Conservation (phyloP, 345 rosid species). For the Pugionium dolabratum region DNA sequence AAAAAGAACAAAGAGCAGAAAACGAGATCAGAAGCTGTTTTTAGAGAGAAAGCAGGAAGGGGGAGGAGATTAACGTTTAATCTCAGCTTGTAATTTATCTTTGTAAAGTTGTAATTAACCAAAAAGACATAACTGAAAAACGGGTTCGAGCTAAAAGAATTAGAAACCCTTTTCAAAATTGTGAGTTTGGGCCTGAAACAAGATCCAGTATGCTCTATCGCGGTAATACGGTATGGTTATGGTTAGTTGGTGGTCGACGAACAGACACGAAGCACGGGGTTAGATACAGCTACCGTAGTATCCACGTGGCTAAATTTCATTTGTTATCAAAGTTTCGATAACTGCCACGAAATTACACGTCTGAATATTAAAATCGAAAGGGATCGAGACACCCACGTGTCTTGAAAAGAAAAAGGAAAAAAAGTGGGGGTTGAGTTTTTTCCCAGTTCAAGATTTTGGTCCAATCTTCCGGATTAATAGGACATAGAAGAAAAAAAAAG, state of each 20-base stretch:
- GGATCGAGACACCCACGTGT: conserved; percentile 16
- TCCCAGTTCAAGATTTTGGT: background rate
- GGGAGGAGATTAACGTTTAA: too few relatives aligned
- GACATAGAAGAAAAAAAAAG: conserved; percentile 17
- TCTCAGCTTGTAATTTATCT: too few relatives aligned
- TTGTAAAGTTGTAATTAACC: too few relatives aligned
- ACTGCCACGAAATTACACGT: conserved; percentile 1
- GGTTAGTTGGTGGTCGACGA: conserved; percentile 8
- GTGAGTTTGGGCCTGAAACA: conserved; percentile 1
- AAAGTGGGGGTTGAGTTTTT: background rate
- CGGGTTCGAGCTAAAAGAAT: background rate
- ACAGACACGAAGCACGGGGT: background rate
- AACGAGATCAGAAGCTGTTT: too few relatives aligned
- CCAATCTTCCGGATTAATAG: conserved; percentile 17
- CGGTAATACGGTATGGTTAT: background rate
- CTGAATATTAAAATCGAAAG: background rate
- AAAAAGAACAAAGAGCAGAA: too few relatives aligned
- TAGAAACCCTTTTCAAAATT: background rate
- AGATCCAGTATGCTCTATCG: conserved; percentile 4
- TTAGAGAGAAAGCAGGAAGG: too few relatives aligned
- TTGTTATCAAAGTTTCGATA: background rate
- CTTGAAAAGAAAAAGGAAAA: background rate
- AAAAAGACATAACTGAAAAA: too few relatives aligned
- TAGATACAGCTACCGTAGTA: conserved; percentile 12
- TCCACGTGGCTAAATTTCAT: conserved; percentile 8